Percentiles rank a stretch among this genome's conserved stretches.
These are phyloP conservation scores for Passalora sequoiae DNA, from an alignment of 2,329 filamentous ascomycete genomes.

Conservation along the genomic window DNA sequence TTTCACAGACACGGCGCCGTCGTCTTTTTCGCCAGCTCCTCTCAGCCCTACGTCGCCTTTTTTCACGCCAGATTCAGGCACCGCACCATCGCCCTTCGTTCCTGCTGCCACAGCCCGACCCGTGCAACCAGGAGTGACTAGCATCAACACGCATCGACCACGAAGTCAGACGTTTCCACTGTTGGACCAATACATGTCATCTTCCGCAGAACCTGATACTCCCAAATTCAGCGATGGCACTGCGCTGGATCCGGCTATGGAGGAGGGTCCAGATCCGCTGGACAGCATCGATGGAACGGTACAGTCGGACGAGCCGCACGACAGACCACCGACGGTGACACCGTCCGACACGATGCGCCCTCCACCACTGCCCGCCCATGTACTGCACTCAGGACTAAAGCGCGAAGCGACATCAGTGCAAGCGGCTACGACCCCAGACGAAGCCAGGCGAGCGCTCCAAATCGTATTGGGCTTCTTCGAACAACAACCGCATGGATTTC, in stretches of 20 bases:
- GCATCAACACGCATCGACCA: conserved; percentile 63
- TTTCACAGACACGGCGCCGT: conserved; percentile 61
- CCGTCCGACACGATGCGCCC: conserved; percentile 43
- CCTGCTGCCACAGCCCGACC: conserved; percentile 38
- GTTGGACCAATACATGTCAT: conserved; percentile 55
- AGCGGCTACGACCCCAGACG: conserved; percentile 71
- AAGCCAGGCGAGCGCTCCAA: conserved; percentile 75
- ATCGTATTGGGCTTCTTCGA: conserved; percentile 78
- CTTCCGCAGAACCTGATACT: conserved; percentile 51
- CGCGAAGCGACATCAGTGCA: conserved; percentile 17
- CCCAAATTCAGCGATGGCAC: conserved; percentile 48
- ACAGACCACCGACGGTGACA: conserved; percentile 25
- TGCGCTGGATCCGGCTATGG: conserved; percentile 34
- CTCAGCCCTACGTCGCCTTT: conserved; percentile 72
- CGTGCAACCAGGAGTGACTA: conserved; percentile 42
- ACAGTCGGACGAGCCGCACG: conserved; percentile 26
- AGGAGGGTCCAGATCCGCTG: conserved; percentile 33
- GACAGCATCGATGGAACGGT: conserved; percentile 40
- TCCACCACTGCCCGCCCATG: conserved; percentile 40
- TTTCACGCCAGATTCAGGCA: conserved; percentile 69
- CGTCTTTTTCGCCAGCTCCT: conserved; percentile 63
- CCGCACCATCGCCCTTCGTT: conserved; percentile 59
- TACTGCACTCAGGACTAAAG: conserved; percentile 18
- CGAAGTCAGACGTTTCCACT: conserved; percentile 83
- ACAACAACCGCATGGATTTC: conserved; percentile 61